A percentile compares a stretch with the other conserved stretches of the same genome.
Evolutionary conservation across 164 flowering plant species (phyloP).

Genomic region (Vitis rupestris): DNA sequence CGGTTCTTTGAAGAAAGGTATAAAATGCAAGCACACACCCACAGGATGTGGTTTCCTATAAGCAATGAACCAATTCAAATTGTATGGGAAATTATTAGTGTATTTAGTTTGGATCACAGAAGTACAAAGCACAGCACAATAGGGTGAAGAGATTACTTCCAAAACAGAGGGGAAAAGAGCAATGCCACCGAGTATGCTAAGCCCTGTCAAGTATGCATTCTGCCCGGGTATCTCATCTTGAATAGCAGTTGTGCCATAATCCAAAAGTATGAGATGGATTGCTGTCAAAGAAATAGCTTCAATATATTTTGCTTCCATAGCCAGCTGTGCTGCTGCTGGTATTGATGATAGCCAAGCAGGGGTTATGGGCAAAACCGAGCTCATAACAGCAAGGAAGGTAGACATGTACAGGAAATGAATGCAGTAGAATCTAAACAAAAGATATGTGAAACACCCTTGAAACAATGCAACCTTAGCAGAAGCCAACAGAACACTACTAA

Average conservation of each 20-base stretch:
- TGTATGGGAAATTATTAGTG: too few species aligned
- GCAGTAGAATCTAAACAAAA: neutral
- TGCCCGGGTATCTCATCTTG: slow-evolving; percentile 13
- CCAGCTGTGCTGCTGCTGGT: slow-evolving; percentile 8
- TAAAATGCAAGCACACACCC: too few species aligned
- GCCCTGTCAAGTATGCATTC: slow-evolving; percentile 9
- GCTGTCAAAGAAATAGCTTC: slow-evolving; percentile 2
- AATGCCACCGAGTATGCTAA: slow-evolving; percentile 12
- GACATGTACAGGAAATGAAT: slow-evolving; percentile 3
- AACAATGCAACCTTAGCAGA: neutral
- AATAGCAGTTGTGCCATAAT: slow-evolving; percentile 5
- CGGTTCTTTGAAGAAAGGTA: too few species aligned
- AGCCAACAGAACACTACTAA: neutral
- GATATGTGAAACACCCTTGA: slow-evolving; percentile 1
- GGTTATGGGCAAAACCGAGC: neutral
- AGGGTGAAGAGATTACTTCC: neutral
- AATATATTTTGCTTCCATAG: slow-evolving; percentile 8
- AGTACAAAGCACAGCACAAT: too few species aligned
- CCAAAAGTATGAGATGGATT: slow-evolving; percentile 5
- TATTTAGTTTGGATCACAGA: too few species aligned
- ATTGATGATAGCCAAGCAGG: slow-evolving; percentile 2
- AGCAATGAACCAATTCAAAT: too few species aligned
- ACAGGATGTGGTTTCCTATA: too few species aligned
- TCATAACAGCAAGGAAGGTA: slow-evolving; percentile 1
- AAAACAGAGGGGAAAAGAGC: slow-evolving; percentile 5